Evolutionary conservation across 2,329 filamentous ascomycete genomes (phyloP).

Genomic region (Claviceps humidiphila): DNA sequence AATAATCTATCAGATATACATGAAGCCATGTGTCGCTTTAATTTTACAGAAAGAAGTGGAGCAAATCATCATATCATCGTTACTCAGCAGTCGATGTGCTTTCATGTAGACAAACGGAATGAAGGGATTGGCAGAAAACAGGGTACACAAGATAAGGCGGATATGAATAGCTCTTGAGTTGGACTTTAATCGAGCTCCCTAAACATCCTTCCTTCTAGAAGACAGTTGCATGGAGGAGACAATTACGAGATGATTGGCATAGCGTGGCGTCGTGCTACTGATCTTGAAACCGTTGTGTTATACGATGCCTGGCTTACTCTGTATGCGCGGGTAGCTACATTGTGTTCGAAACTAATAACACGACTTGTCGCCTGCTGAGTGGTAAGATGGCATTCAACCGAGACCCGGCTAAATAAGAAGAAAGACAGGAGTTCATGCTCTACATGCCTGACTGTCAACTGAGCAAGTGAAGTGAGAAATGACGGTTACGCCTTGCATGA

Average conservation of each 20-base stretch:
- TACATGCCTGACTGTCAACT: not conserved
- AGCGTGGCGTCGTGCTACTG: slow-evolving; percentile 2
- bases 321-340: not conserved
- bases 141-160: not conserved
- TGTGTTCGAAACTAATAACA: slow-evolving; percentile 16
- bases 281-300: slow-evolving; percentile 2
- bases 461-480: not conserved
- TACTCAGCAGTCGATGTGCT: not conserved
- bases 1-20: too few relatives aligned
- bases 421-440: not conserved
- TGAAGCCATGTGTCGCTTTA: not conserved
- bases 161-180: not conserved
- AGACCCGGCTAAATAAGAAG: not conserved
- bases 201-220: not conserved
- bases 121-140: not conserved
- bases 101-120: not conserved
- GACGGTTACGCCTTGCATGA: not conserved
- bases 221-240: not conserved
- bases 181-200: not conserved
- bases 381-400: not conserved
- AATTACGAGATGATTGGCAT: slow-evolving; percentile 5
- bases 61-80: not conserved
- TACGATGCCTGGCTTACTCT: not conserved
- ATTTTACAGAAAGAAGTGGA: not conserved
- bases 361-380: not conserved